phyloP scores from a whole-genome alignment of 2,329 filamentous ascomycete species.

The Thyridium curvatum region DNA sequence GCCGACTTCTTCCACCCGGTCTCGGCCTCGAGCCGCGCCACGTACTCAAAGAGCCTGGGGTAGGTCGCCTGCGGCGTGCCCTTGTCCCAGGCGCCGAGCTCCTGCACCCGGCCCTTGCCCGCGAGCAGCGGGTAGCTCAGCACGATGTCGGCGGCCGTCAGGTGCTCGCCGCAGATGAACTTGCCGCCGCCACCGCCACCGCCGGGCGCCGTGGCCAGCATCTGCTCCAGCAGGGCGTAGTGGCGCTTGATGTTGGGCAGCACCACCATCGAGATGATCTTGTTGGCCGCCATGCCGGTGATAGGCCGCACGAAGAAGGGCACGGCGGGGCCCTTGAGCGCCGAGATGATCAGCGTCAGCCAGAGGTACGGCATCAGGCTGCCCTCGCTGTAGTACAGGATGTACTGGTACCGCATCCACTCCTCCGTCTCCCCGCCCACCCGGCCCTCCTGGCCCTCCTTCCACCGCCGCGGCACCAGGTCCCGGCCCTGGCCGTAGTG shows the following conservation, averaged over 20 bases:
- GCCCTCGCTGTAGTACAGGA: conserved; percentile 81
- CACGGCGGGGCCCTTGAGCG: conserved; percentile 35
- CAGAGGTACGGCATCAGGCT: conserved; percentile 70
- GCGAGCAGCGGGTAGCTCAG: conserved; percentile 46
- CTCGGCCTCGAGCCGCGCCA: conserved; percentile 35
- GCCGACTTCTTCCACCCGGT: conserved; percentile 41
- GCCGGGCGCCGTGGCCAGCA: conserved; percentile 34
- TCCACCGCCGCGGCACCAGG: conserved; percentile 48
- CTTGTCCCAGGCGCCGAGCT: conserved; percentile 30
- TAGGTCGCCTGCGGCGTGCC: conserved; percentile 17
- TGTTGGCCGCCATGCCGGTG: conserved; percentile 37
- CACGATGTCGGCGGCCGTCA: conserved; percentile 47
- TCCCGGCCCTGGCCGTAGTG: conserved; percentile 40
- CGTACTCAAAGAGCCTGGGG: conserved; percentile 41
- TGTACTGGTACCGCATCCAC: conserved; percentile 57
- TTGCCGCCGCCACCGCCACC: conserved; percentile 21
- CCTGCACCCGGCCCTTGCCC: conserved; percentile 29
- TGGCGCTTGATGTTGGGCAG: conserved; percentile 41
- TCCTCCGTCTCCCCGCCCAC: conserved; percentile 55
- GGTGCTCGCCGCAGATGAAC: conserved; percentile 43
- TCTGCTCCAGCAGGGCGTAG: conserved; percentile 42
- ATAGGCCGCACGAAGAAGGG: conserved; percentile 50
- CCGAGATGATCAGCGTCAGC: conserved; percentile 52
- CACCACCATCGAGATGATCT: conserved; percentile 32
- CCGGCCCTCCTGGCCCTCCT: conserved; percentile 49